Conservation (phyloP, 768 basidiomycete genomes). For the Amylocystis lapponica region DNA sequence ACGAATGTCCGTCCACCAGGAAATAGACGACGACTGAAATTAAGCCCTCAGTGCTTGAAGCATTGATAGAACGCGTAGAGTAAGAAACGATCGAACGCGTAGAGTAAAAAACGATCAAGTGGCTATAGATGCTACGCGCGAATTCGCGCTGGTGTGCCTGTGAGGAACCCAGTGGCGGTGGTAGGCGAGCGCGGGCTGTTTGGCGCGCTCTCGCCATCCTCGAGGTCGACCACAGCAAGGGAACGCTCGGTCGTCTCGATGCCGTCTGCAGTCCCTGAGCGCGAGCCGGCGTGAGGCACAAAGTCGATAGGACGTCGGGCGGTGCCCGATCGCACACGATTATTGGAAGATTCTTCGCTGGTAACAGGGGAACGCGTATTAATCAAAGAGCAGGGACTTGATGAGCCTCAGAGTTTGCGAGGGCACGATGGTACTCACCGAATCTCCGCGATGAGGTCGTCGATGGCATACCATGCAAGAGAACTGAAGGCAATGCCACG, state of each 20-base stretch:
- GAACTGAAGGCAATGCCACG: conserved; percentile 60
- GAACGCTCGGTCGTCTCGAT: conserved; percentile 52
- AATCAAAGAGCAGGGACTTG: background rate
- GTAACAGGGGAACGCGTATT: background rate
- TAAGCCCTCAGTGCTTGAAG: too few relatives aligned
- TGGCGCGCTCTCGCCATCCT: conserved; percentile 25
- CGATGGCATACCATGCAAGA: conserved; percentile 69
- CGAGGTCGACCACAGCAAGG: conserved; percentile 36
- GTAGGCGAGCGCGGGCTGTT: conserved; percentile 13
- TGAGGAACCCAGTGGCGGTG: too few relatives aligned
- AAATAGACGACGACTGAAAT: too few relatives aligned
- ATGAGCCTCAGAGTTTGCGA: background rate
- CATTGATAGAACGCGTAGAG: too few relatives aligned
- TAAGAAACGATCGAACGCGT: too few relatives aligned
- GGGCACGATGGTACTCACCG: conserved; percentile 39
- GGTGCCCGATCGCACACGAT: conserved; percentile 72
- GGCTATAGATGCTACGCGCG: too few relatives aligned
- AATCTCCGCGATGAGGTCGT: conserved; percentile 79
- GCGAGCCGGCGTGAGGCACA: conserved; percentile 67
- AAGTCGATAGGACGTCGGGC: conserved; percentile 52
- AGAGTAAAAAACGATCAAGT: too few relatives aligned
- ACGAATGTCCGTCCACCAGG: too few relatives aligned
- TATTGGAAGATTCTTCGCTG: conserved; percentile 78
- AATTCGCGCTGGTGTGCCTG: too few relatives aligned
- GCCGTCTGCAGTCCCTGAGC: conserved; percentile 60